Conservation (phyloP, 768 basidiomycete genomes). For the Rhizopogon vulgaris region DNA sequence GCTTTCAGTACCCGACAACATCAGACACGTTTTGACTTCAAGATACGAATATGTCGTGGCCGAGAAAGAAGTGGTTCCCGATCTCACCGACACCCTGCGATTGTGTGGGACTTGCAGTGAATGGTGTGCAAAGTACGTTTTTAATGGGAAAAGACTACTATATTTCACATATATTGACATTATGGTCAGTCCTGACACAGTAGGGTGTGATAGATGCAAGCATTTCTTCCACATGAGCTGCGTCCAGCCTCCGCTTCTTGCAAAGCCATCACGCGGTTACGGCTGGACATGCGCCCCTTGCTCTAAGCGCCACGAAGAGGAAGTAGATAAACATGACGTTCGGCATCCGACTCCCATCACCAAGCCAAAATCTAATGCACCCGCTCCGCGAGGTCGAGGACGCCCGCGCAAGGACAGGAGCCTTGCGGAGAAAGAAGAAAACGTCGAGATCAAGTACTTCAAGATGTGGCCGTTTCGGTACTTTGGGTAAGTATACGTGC, state of each 20-base stretch:
- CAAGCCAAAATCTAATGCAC: conserved; percentile 65
- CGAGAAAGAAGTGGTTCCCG: conserved; percentile 89
- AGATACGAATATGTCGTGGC: conserved; percentile 95
- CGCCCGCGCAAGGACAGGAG: conserved; percentile 71
- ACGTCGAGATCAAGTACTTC: conserved; percentile 72
- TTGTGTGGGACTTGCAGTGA: conserved; percentile 79
- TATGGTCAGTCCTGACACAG: conserved; percentile 63
- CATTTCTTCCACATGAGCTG: conserved; percentile 93
- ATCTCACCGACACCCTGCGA: conserved; percentile 81
- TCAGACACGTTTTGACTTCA: conserved; percentile 66
- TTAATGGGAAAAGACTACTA: conserved; percentile 1
- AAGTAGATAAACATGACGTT: conserved; percentile 70
- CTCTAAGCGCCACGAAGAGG: conserved; percentile 79
- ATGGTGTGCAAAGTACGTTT: conserved; percentile 83
- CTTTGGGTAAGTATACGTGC: conserved; percentile 68
- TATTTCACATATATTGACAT: conserved; percentile 15
- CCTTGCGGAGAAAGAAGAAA: conserved; percentile 74
- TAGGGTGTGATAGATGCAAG: conserved; percentile 89
- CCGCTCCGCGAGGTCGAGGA: conserved; percentile 65
- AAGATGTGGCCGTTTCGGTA: conserved; percentile 95
- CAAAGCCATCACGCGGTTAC: conserved; percentile 93
- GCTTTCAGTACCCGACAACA: conserved; percentile 69
- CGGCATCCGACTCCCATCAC: conserved; percentile 50
- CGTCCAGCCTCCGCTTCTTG: conserved; percentile 82
- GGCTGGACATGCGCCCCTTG: conserved; percentile 97